A percentile compares a stretch with the other conserved stretches of the same genome.
Evolutionary conservation across 352 stramenopile species (phyloP).

Genomic region (Phytophthora chlamydospora): DNA sequence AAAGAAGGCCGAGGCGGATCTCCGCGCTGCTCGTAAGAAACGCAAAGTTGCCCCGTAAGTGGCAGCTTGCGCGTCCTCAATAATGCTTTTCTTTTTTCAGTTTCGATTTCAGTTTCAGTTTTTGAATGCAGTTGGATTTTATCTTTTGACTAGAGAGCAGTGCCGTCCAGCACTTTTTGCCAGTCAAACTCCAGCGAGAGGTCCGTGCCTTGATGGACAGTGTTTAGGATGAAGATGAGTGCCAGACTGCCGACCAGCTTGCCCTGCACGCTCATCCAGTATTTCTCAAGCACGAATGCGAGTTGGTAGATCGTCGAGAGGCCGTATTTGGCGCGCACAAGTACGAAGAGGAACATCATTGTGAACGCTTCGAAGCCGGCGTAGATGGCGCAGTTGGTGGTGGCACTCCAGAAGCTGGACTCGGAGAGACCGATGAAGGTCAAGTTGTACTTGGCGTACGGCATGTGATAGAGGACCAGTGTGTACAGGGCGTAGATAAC

Average conservation of each 20-base stretch:
- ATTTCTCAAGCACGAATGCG: constrained; percentile 42
- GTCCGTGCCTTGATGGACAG: constrained; percentile 27
- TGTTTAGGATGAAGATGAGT: constrained; percentile 39
- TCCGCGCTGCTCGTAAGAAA: constrained; percentile 38
- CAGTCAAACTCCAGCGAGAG: constrained; percentile 28
- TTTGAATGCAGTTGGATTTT: neutral
- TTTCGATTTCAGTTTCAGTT: neutral
- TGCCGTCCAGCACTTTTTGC: constrained; percentile 21
- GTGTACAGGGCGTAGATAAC: constrained; percentile 37
- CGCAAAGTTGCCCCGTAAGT: constrained; percentile 38
- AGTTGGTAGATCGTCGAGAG: constrained; percentile 34
- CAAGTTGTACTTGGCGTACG: constrained; percentile 28
- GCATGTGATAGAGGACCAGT: constrained; percentile 19
- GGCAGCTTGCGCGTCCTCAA: constrained; percentile 10
- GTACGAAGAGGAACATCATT: constrained; percentile 21
- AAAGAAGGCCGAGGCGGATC: constrained; percentile 38
- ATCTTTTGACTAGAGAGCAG: neutral
- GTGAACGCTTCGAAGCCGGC: constrained; percentile 16
- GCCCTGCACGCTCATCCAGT: constrained; percentile 33
- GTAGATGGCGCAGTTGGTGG: constrained; percentile 15
- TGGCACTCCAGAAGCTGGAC: constrained; percentile 7
- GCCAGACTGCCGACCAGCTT: constrained; percentile 32
- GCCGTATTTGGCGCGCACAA: constrained; percentile 36
- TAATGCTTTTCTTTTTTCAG: constrained; percentile 17
- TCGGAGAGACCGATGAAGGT: constrained; percentile 18